Evolutionary conservation across 768 basidiomycete genomes (phyloP).

Genomic region (Saitozyma sp.): DNA sequence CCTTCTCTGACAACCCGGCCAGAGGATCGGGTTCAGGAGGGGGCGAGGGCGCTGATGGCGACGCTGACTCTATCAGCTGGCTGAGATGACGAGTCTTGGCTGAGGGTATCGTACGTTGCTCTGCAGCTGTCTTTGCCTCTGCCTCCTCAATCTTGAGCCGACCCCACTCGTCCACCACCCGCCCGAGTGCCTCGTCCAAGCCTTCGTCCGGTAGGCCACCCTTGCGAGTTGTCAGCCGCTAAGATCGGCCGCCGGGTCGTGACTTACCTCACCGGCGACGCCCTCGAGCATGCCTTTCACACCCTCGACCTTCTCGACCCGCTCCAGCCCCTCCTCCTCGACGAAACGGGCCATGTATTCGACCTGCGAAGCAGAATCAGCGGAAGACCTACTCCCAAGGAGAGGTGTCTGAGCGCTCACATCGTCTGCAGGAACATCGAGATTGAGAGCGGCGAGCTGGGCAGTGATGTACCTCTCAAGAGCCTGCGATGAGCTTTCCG

Average conservation of each 20-base stretch:
- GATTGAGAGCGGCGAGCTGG: conserved; percentile 27
- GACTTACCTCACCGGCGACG: conserved; percentile 32
- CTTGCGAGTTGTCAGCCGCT: conserved; percentile 12
- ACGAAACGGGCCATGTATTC: conserved; percentile 51
- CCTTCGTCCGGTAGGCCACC: conserved; percentile 25
- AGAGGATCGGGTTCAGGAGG: conserved; percentile 17
- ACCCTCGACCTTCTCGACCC: conserved; percentile 49
- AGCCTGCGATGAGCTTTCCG: conserved; percentile 38
- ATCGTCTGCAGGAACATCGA: conserved; percentile 43
- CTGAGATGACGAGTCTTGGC: not conserved
- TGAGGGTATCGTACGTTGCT: not conserved
- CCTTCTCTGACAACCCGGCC: conserved; percentile 41
- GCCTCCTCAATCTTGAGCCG: conserved; percentile 19
- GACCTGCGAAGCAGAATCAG: conserved; percentile 21
- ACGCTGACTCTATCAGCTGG: not conserved
- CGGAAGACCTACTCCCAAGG: not conserved
- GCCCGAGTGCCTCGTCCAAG: conserved; percentile 28
- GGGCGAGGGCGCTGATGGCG: not conserved
- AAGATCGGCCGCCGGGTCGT: not conserved
- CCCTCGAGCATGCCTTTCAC: conserved; percentile 50
- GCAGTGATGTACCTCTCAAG: conserved; percentile 40
- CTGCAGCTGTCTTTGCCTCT: conserved; percentile 10
- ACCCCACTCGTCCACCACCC: conserved; percentile 31
- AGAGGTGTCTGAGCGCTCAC: conserved; percentile 17
- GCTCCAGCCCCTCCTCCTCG: conserved; percentile 50